A percentile compares a stretch with the other conserved stretches of the same genome.
phyloP scores from a whole-genome alignment of 179 eudicot species.

The Vitellaria paradoxa region DNA sequence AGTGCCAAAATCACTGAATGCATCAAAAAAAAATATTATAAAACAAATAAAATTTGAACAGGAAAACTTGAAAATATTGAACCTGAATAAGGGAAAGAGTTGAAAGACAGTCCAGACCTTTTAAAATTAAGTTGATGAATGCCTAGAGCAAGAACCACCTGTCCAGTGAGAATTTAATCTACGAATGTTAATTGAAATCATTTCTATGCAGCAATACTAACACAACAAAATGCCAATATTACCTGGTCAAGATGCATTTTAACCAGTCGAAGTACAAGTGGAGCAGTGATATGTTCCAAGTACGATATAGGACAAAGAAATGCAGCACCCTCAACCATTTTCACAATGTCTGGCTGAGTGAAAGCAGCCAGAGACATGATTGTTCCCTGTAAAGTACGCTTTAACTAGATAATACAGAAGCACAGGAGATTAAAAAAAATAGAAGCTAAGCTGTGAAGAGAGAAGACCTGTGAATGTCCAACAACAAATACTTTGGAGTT shows the following conservation, averaged over 20 bases:
- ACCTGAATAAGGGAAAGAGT: background rate
- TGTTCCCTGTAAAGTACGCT: constrained; percentile 63
- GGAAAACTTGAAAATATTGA: background rate
- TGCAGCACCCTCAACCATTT: constrained; percentile 93
- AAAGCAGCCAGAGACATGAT: constrained; percentile 94
- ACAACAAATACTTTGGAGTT: constrained; percentile 64
- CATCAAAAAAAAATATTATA: constrained; percentile 6
- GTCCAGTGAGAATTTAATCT: constrained; percentile 13
- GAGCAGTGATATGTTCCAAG: constrained; percentile 74
- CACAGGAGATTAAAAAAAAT: constrained; percentile 9
- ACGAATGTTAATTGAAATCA: constrained; percentile 3
- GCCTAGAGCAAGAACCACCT: constrained; percentile 86
- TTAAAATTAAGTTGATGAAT: constrained; percentile 85
- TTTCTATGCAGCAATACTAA: constrained; percentile 5
- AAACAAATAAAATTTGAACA: background rate
- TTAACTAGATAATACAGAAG: constrained; percentile 2
- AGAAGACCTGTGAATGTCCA: constrained; percentile 91
- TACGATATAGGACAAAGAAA: constrained; percentile 94
- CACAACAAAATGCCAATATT: constrained; percentile 7
- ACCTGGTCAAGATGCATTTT: constrained; percentile 86
- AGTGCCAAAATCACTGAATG: constrained; percentile 51
- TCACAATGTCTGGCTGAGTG: constrained; percentile 69
- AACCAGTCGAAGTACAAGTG: constrained; percentile 67
- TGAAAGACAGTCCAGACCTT: constrained; percentile 38
- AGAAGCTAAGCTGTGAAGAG: constrained; percentile 15